Percentiles rank a stretch among this genome's conserved stretches.
These are phyloP conservation scores for Isatis lusitanica DNA, from an alignment of 441 rosid genomes.

Conservation along the genomic window DNA sequence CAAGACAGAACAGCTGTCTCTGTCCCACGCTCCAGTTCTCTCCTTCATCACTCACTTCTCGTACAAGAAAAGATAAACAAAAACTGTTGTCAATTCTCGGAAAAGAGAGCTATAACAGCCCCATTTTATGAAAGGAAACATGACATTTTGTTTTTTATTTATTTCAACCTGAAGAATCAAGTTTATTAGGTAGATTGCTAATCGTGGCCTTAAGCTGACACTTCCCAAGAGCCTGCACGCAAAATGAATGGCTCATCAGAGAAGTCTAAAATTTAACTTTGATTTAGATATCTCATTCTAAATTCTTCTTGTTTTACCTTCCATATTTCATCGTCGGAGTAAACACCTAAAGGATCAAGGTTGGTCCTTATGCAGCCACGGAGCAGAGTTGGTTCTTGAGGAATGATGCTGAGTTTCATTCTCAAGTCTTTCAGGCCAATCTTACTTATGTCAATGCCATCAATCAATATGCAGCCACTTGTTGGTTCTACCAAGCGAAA, in stretches of 20 bases:
- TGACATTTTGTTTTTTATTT: too few relatives aligned
- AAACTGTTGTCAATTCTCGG: too few relatives aligned
- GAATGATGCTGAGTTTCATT: conserved; percentile 85
- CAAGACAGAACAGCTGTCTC: conserved; percentile 83
- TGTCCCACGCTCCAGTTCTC: conserved; percentile 97
- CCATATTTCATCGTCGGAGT: conserved; percentile 78
- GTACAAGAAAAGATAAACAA: conserved; percentile 7
- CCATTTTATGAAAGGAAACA: too few relatives aligned
- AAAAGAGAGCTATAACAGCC: too few relatives aligned
- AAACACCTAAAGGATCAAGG: conserved; percentile 77
- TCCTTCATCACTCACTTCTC: conserved; percentile 80
- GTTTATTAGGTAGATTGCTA: conserved; percentile 62
- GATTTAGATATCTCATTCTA: background rate
- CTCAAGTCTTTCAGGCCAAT: conserved; percentile 85
- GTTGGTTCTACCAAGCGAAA: conserved; percentile 85
- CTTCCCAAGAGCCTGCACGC: conserved; percentile 74
- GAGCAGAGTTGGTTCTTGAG: conserved; percentile 88
- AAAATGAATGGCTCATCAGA: conserved; percentile 10
- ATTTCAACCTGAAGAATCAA: conserved; percentile 89
- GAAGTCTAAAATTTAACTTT: too few relatives aligned
- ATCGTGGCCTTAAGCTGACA: conserved; percentile 82
- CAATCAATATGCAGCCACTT: conserved; percentile 64
- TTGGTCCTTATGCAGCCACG: conserved; percentile 76
- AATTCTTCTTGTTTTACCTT: conserved; percentile 43
- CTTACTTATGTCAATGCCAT: conserved; percentile 68